Base-by-base conservation (phyloP, 2,329 filamentous ascomycete species). In the Fonsecaea pedrosoi region DNA sequence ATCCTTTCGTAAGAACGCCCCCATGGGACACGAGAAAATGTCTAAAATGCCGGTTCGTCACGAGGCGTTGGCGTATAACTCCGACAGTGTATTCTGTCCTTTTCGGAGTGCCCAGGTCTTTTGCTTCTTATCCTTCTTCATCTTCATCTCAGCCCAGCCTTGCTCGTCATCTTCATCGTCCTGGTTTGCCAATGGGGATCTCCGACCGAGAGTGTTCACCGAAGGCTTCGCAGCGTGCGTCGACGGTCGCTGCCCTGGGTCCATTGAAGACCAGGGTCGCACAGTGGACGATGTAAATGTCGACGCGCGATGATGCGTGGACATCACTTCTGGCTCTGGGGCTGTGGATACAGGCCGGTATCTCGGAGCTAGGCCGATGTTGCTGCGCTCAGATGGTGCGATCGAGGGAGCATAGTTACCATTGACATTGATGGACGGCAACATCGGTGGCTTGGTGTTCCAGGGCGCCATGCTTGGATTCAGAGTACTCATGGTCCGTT, bases 341-440 rank as follows among this genome's bases (percentile, higher is more conserved):
- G 85, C 82, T 50, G 90, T 89, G 0, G 92, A 93, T 0, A 98
- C 94, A 1, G 95, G 93, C 54, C 95, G 87, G 80, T 99, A 99
- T 54, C 95, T 89, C 37, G 92, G 90, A 8, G 95, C 93, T 60
- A 96, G 85, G 15, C 95, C 95, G 68, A 97, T 83, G 77, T 96
- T 98, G 83, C 94, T 98, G 68, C 95, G 90, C 81, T 98, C 95
- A 4, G 92, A 97, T 0, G 95, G 95, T 2, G 95, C 94, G 72
- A 99, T 96, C 0, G 94, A 98, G 0, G 93, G 89, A 0, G 93
- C 86, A 78, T 98, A 98, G 8, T 86, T 78, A 6, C 70, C 71
- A 48, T 64, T 69, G 37, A 64, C 48, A 35, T 65, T 62, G 68
- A 64, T 73, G 70, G 65, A 69, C 7, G 78, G 74, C 1, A 75